Evolutionary conservation across 345 rosid genomes (phyloP).

Genomic region (Atalantia buxifolia): DNA sequence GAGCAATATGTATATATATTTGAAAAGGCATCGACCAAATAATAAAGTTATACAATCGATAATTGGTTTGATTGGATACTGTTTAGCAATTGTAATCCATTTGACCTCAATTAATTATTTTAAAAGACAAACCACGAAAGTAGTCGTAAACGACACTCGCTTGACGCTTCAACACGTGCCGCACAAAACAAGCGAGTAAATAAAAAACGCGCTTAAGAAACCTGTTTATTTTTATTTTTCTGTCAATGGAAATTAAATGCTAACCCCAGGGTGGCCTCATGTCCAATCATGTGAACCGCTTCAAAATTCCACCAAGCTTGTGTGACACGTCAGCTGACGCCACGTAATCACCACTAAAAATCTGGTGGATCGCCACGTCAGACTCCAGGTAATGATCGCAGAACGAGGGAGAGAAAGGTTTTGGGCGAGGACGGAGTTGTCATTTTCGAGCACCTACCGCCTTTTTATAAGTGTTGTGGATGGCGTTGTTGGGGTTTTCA

Average conservation of each 20-base stretch:
- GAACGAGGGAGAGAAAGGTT: neutral
- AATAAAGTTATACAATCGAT: neutral
- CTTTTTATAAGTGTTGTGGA: conserved; percentile 16
- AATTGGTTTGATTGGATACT: neutral
- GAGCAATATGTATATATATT: neutral
- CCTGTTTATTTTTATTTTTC: neutral
- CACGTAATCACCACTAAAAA: neutral
- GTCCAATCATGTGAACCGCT: conserved; percentile 9
- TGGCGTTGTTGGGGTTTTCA: neutral
- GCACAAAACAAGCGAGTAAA: neutral
- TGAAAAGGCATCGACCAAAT: neutral
- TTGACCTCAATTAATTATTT: neutral
- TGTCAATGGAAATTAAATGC: neutral
- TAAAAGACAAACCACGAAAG: neutral
- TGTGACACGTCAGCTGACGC: neutral
- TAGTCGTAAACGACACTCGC: neutral
- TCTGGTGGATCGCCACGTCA: neutral
- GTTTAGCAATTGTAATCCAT: neutral
- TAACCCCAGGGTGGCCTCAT: neutral
- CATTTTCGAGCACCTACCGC: conserved; percentile 33
- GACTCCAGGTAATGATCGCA: neutral
- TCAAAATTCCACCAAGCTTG: neutral
- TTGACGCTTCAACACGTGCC: neutral
- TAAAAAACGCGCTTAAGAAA: neutral
- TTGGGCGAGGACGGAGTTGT: conserved; percentile 21